These are phyloP conservation scores for Daldinia loculata DNA, from an alignment of 495 filamentous ascomycete genomes.

Conservation along the genomic window DNA sequence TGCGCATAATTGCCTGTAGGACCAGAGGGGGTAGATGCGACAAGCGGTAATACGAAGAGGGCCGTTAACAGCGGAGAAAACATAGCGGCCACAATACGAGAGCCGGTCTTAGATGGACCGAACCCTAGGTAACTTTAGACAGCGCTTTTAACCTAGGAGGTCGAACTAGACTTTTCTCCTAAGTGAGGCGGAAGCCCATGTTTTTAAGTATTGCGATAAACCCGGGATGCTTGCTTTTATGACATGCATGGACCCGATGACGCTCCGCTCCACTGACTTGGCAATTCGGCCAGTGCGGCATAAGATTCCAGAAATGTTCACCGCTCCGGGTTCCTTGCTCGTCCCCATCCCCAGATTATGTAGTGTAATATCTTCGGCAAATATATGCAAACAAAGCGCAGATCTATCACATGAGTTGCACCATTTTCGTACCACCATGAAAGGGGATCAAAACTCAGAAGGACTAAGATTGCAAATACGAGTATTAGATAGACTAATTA, in stretches of 20 bases:
- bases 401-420: neutral
- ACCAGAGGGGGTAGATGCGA: slow-evolving; percentile 1
- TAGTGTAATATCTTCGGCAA: neutral
- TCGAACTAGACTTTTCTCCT: neutral
- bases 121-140: neutral
- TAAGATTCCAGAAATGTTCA: slow-evolving; percentile 28
- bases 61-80: slow-evolving; percentile 12
- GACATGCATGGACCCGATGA: slow-evolving; percentile 35
- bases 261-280: slow-evolving; percentile 30
- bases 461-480: neutral
- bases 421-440: neutral
- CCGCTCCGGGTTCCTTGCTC: slow-evolving; percentile 13
- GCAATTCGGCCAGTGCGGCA: slow-evolving; percentile 31
- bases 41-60: slow-evolving; percentile 10
- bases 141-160: neutral
- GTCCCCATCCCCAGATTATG: neutral
- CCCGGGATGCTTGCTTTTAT: slow-evolving; percentile 17
- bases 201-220: slow-evolving; percentile 15
- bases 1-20: slow-evolving; percentile 49
- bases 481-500: neutral
- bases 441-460: neutral
- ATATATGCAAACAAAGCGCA: neutral
- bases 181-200: slow-evolving; percentile 13
- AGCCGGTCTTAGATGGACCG: neutral
- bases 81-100: slow-evolving; percentile 19